Percentiles rank a stretch among this genome's conserved stretches.
Conservation (phyloP, 2,329 filamentous ascomycete genomes). For the Pseudocercospora ulei region DNA sequence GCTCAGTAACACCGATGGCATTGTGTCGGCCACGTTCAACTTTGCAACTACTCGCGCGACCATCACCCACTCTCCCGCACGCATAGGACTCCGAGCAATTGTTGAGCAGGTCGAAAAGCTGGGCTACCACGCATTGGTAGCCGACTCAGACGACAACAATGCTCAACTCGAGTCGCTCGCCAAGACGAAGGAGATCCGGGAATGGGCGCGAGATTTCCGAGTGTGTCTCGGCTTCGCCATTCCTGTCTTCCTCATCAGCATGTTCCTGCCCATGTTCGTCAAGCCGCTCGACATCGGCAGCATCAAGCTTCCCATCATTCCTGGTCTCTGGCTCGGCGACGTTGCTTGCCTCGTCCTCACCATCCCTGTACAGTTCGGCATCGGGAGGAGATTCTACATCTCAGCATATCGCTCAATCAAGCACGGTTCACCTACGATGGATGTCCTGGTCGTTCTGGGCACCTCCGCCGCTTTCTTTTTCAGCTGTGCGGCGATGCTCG, state of each 20-base stretch:
- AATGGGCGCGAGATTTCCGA: conserved; percentile 76
- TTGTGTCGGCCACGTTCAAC: conserved; percentile 64
- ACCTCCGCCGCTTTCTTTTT: conserved; percentile 96
- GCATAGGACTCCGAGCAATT: conserved; percentile 68
- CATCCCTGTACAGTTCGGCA: conserved; percentile 89
- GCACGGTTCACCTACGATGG: conserved; percentile 91
- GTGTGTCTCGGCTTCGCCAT: conserved; percentile 71
- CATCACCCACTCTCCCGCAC: conserved; percentile 60
- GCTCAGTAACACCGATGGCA: conserved; percentile 56
- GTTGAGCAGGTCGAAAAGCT: conserved; percentile 73
- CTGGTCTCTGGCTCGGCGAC: conserved; percentile 80
- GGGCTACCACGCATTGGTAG: conserved; percentile 79
- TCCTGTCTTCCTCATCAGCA: conserved; percentile 84
- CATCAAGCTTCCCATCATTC: conserved; percentile 51
- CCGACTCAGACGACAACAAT: conserved; percentile 90
- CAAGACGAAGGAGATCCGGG: conserved; percentile 90
- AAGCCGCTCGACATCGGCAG: conserved; percentile 67
- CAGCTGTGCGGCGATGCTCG: conserved; percentile 74
- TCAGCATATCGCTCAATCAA: conserved; percentile 89
- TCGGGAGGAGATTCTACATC: conserved; percentile 85
- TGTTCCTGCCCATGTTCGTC: conserved; percentile 83
- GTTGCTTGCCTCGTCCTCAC: conserved; percentile 74
- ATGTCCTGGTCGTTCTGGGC: conserved; percentile 85
- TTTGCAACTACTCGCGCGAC: conserved; percentile 64
- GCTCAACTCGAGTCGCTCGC: conserved; percentile 90